phyloP scores from a whole-genome alignment of 2,329 filamentous ascomycete species.

The Ciborinia camelliae region DNA sequence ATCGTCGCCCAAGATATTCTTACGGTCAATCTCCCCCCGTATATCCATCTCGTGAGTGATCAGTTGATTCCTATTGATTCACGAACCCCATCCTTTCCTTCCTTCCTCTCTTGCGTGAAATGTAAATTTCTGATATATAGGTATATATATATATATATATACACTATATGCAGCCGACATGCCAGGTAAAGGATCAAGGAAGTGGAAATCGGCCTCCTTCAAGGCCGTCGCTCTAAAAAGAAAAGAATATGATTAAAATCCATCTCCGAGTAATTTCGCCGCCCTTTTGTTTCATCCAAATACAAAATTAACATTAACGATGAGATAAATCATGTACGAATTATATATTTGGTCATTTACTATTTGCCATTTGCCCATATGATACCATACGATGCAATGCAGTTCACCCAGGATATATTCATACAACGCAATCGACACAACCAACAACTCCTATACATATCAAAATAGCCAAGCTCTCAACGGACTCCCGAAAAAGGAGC shows the following conservation, averaged over 20 bases:
- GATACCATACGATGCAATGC: no score
- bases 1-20: no score
- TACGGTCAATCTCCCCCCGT: constrained; percentile 42
- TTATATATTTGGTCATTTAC: constrained; percentile 84
- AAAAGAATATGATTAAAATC: constrained; percentile 50
- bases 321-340: constrained; percentile 68
- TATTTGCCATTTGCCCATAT: no score
- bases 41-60: constrained; percentile 39
- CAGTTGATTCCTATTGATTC: no score
- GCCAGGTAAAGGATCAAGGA: constrained; percentile 48
- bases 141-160: no score
- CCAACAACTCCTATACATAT: constrained; percentile 52
- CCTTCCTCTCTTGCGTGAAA: no score
- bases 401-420: no score
- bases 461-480: constrained; percentile 78
- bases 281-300: constrained; percentile 58
- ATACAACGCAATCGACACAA: constrained; percentile 73
- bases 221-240: constrained; percentile 67
- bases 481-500: constrained; percentile 78
- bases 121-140: no score
- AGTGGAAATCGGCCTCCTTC: constrained; percentile 65
- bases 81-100: no score
- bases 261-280: constrained; percentile 45
- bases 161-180: constrained; percentile 33
- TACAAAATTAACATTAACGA: constrained; percentile 82